Base-by-base conservation (phyloP, 306 rosid species). In the Glycine tomentella region DNA sequence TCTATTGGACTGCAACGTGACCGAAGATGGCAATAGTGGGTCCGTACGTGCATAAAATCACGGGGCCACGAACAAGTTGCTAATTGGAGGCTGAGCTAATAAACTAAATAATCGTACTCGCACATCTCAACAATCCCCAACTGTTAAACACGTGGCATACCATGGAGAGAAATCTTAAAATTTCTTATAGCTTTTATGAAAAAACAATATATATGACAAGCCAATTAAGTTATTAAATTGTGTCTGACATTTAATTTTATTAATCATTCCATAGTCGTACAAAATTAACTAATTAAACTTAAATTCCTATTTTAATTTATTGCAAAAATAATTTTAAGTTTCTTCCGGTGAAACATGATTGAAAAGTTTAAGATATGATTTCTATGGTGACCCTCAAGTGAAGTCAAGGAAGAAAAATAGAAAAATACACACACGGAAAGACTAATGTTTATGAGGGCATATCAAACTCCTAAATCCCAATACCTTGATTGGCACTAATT, bases 21-120 rank as follows among this genome's bases (percentile, higher is more conserved):
- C 8, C 66, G 3, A 25, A 14, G 42, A n/a, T n/a, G 74, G 14
- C 3, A 63, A 53, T 5, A 45, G 83, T 38, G 84, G 79, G 66
- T 20, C 57, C 49, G 6, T 59, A 5, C 9, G 50, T n/a, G n/a
- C n/a, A n/a, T 8, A 40, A n/a, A 79, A 25, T 69, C 77, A 58
- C 61, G n/a, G 77, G 69, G 56, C 10, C 36, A 17, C 36, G 7
- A 4, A 11, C 69, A 44, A 2, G 5, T 68, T 44, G 73, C 15
- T 4, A 14, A 13, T 53, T 55, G 52, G 55, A 11, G 65, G 74
- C 12, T 66, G 16, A 42, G 46, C 62, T 77, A 51, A 3, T 65
- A 16, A 62, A 59, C 49, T 56, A 6, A 16, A 56, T 3, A 16
- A 48, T n/a, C 4, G 4, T 31, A 62, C 36, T 33, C 11, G 6